Conservation (phyloP, 2,329 filamentous ascomycete species). For the Colletotrichum lindemuthianum region DNA sequence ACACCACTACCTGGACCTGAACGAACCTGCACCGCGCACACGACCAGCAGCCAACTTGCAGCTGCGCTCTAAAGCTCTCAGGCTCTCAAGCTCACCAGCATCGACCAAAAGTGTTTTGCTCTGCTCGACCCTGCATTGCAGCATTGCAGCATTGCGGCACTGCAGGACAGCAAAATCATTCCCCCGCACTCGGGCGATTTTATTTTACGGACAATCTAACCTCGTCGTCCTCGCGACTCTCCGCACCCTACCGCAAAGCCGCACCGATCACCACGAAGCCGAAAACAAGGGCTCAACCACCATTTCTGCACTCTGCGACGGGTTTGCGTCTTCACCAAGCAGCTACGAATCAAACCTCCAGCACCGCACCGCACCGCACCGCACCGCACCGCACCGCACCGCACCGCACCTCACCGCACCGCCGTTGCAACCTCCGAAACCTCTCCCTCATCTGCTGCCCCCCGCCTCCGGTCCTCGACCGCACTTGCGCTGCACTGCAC, state of each 20-base stretch:
- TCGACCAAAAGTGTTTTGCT: no score
- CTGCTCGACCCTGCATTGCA: no score
- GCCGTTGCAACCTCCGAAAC: conserved; percentile 14
- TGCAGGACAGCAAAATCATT: neutral
- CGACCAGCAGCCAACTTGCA: conserved; percentile 3
- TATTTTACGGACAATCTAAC: no score
- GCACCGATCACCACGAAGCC: no score
- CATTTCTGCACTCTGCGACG: no score
- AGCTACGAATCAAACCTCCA: neutral
- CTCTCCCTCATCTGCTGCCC: conserved; percentile 10
- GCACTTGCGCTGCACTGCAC: conserved; percentile 28
- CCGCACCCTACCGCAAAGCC: no score
- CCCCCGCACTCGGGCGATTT: neutral
- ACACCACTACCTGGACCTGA: conserved; percentile 2
- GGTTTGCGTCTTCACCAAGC: no score
- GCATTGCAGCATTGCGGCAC: no score
- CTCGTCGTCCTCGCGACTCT: no score
- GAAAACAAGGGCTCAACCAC: no score
- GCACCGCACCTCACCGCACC: conserved; percentile 1
- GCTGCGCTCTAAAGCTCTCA: neutral
- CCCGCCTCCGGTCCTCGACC: conserved; percentile 35
- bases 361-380: conserved; percentile 1
- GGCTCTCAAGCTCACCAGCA: no score
- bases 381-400: neutral
- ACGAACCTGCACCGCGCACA: conserved; percentile 5